These are phyloP conservation scores for Abrus pulchellus DNA, from an alignment of 306 rosid species.

Conservation along the genomic window DNA sequence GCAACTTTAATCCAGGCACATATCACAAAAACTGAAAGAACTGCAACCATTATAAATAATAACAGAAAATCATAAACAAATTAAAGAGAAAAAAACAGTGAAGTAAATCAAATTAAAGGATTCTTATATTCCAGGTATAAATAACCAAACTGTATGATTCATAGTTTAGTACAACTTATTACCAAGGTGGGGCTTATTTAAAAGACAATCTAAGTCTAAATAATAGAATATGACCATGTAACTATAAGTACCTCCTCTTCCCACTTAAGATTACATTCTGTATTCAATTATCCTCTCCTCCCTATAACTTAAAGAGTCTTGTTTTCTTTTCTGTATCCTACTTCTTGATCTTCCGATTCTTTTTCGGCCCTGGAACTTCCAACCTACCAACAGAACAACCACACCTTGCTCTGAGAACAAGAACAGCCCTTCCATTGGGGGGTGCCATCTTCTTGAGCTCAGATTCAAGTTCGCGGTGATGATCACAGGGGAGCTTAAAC, in stretches of 20 bases:
- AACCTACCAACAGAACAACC: constrained; percentile 98
- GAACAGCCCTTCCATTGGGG: constrained; percentile 85
- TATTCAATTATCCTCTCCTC: constrained; percentile 46
- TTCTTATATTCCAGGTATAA: constrained; percentile 63
- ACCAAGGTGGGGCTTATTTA: constrained; percentile 66
- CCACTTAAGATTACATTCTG: constrained; percentile 53
- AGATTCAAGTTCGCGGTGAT: constrained; percentile 85
- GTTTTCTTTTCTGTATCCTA: constrained; percentile 50
- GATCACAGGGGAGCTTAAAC: constrained; percentile 85
- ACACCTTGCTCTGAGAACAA: constrained; percentile 83
- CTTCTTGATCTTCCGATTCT: constrained; percentile 78
- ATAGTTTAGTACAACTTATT: constrained; percentile 63
- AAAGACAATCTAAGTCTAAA: constrained; percentile 57
- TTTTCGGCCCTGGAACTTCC: constrained; percentile 91
- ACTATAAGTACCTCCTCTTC: constrained; percentile 56
- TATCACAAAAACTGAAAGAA: constrained; percentile 21
- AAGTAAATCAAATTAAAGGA: constrained; percentile 53
- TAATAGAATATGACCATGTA: constrained; percentile 49
- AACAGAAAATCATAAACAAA: constrained; percentile 43
- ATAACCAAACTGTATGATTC: constrained; percentile 60
- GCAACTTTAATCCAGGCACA: constrained; percentile 2
- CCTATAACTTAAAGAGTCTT: constrained; percentile 49
- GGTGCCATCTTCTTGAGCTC: constrained; percentile 98
- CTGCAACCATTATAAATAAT: constrained; percentile 31
- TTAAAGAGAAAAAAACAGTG: constrained; percentile 21